Evolutionary conservation across 2,329 filamentous ascomycete species (phyloP), one percentile per base, ranked within the genome.

Genomic region (Exophiala spinifera): DNA sequence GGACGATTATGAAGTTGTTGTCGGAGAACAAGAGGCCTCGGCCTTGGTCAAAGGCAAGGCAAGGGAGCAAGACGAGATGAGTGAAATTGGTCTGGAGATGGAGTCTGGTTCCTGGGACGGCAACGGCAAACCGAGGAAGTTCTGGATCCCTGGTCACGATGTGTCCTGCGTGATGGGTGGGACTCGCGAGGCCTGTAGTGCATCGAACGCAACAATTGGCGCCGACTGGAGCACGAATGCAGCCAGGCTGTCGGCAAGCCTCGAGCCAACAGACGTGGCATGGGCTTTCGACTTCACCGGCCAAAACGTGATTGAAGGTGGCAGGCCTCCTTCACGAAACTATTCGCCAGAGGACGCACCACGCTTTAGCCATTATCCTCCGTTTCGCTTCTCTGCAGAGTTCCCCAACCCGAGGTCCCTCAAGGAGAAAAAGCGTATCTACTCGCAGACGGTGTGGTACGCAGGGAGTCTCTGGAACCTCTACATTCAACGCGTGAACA

Each of bases 381-480:
- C 80, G 1, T 83, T 83, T 65, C 74, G 80, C 20, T 83, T 83
- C 58, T 76, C 78, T 10, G 80, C 77, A 13, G 79, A 82, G 55
- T 82, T 83, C 49, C 79, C 78, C 0, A 79, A 79, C 57, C 79
- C 80, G 1, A 72, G 77, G 14, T 72, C 76, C 5, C 68, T 83
- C 20, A 82, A 82, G 55, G 80, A 82, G 63, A 81, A 79, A 69
- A 82, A 82, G 64, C 71, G 80, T 0, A 77, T 82, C 7, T 83
- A 83, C 64, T 80, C 76, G 10, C 74, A 79, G 28, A 83, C 80
- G 2, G 78, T 83, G 4, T 82, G 80, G 62, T 83, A 83, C 56
- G 79, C 79, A 3, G 80, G 80, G 2, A 78, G 74, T 15, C 67
- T 81, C 14, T 83, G 80, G 80, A 83, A 83, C 60, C 78, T 83